These are phyloP conservation scores for Umbelopsis isabellina DNA, from an alignment of 192 early-diverging fungal genomes.

Conservation along the genomic window DNA sequence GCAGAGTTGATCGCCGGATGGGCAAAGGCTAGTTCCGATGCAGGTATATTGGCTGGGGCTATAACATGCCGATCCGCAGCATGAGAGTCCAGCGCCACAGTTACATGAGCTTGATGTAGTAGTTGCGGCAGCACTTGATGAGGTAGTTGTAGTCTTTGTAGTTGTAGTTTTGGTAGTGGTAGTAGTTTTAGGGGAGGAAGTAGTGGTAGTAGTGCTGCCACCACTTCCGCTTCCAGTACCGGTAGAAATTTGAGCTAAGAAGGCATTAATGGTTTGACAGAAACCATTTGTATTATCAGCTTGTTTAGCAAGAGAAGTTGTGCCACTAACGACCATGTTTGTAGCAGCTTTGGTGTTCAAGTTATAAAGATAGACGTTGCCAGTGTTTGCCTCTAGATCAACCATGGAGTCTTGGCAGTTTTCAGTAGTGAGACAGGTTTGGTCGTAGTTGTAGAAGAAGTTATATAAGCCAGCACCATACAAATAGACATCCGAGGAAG, in stretches of 20 bases:
- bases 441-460: constrained; percentile 47
- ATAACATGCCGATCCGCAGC: background rate
- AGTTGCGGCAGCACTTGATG: background rate
- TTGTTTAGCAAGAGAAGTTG: background rate
- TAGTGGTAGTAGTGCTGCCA: background rate
- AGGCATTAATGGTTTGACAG: constrained; percentile 27
- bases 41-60: constrained; percentile 3
- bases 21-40: background rate
- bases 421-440: constrained; percentile 34
- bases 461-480: constrained; percentile 50
- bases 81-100: background rate
- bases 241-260: constrained; percentile 19
- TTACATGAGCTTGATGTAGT: background rate
- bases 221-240: background rate
- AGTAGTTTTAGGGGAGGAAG: background rate
- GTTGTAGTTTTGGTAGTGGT: background rate
- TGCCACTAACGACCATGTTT: constrained; percentile 7
- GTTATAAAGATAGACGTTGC: constrained; percentile 23
- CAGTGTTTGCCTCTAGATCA: constrained; percentile 9
- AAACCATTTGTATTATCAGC: constrained; percentile 23
- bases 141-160: background rate
- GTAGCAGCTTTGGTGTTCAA: constrained; percentile 26
- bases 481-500: constrained; percentile 34
- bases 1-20: background rate
- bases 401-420: constrained; percentile 35